Conservation (phyloP, 345 rosid genomes). For the Populus simonii region DNA sequence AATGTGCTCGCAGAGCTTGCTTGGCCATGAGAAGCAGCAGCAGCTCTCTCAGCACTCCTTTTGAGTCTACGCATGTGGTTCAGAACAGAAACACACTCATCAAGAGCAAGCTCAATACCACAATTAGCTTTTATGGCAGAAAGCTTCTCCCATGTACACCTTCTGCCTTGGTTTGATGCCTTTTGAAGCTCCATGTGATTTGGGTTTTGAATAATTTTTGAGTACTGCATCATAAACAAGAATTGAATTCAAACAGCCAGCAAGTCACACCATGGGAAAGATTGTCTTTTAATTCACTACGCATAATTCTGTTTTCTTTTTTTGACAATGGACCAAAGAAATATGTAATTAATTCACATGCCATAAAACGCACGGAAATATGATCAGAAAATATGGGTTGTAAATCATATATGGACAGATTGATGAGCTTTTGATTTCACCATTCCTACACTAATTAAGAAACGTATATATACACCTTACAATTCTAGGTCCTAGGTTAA, state of each 20-base stretch:
- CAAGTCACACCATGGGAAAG: not conserved
- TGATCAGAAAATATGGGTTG: not conserved
- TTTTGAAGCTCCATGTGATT: constrained; percentile 22
- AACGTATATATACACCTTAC: not conserved
- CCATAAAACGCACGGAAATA: not conserved
- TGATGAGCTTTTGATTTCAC: not conserved
- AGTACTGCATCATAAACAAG: constrained; percentile 43
- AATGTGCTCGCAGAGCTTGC: constrained; percentile 28
- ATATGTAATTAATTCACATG: not conserved
- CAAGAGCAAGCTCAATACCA: constrained; percentile 94
- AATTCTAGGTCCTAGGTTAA: not conserved
- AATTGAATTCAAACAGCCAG: not conserved
- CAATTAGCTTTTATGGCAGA: constrained; percentile 96
- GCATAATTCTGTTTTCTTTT: not conserved
- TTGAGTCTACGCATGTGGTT: constrained; percentile 96
- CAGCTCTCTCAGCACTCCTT: constrained; percentile 91
- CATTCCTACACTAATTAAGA: not conserved
- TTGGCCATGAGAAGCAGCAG: constrained; percentile 69
- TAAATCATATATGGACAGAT: not conserved
- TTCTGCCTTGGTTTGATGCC: constrained; percentile 69
- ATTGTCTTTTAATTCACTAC: not conserved
- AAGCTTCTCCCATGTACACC: constrained; percentile 99
- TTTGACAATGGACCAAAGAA: not conserved
- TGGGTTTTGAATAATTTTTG: constrained; percentile 86
- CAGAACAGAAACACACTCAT: constrained; percentile 87